Evolutionary conservation across 139 green algal genomes (phyloP), one percentile per base, ranked within the genome.

Genomic region (Microglena sp.): DNA sequence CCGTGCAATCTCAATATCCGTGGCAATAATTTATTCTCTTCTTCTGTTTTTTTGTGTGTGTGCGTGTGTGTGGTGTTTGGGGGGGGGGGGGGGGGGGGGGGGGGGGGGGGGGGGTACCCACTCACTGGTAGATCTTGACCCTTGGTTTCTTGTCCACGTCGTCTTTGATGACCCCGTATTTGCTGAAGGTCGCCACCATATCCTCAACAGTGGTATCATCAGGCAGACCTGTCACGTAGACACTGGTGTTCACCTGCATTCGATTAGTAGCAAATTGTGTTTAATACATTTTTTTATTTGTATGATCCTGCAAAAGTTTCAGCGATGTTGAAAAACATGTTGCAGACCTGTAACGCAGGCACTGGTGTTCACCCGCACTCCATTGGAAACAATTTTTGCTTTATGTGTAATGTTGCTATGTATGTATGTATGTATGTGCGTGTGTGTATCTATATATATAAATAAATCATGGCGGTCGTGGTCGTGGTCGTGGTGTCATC

Each of bases 291-390:
- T 11, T n/a, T 50, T 15, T 15, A n/a, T n/a, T 11, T n/a, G 40
- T 50, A 11, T 15, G 40, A 50, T 50, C 11, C 40, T 11, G 11
- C 11, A 50, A 50, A 50, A 18, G 45, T 18, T 7, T n/a, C n/a
- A n/a, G n/a, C n/a, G n/a, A n/a, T n/a, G n/a, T n/a, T n/a, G n/a
- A n/a, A n/a, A n/a, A 70, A 98, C 91, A 22, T 77, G 55, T 0
- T 93, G 93, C 45, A 98, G 79, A 0, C 93, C 93, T 1, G 77
- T 90, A 8, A 98, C 82, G 65, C 97, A 98, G 67, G 98, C 91
- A 62, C 74, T 91, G 26, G 89, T 96, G 81, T 95, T 98, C 54
- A 80, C 53, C 66, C 66, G 66, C 1, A n/a, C n/a, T n/a, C n/a
- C n/a, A n/a, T n/a, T n/a, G n/a, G n/a, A n/a, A n/a, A n/a, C n/a